phyloP scores from a whole-genome alignment of 208 protist genomes.

The Pavlovales sp. region DNA sequence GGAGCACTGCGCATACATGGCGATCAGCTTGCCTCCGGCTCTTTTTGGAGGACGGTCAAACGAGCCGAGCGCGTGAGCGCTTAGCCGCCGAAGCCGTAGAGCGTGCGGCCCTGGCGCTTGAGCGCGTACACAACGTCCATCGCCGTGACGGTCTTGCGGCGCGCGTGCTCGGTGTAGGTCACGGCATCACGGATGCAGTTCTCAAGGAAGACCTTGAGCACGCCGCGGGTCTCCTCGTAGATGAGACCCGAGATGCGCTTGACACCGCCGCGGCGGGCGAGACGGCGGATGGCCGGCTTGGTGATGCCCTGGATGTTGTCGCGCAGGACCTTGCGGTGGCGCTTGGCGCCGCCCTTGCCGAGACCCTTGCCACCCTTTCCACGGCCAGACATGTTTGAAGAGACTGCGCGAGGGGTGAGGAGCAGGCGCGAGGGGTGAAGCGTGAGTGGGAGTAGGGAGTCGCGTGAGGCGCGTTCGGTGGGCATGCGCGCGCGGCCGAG shows the following conservation, averaged over 20 bases:
- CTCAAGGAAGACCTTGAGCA: conserved; percentile 83
- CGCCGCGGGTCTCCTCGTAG: conserved; percentile 59
- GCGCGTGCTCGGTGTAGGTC: conserved; percentile 89
- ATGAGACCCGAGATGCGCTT: conserved; percentile 56
- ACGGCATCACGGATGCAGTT: conserved; percentile 83
- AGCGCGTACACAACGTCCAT: conserved; percentile 91
- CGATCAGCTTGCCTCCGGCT: no score
- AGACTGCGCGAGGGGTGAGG: no score
- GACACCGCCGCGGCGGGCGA: conserved; percentile 56
- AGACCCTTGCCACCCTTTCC: conserved; percentile 65
- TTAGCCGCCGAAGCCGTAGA: conserved; percentile 82
- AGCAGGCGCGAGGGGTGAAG: no score
- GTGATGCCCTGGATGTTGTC: conserved; percentile 76
- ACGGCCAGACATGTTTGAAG: conserved; percentile 44
- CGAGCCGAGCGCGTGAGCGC: no score
- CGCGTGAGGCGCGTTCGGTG: no score
- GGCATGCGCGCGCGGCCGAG: no score
- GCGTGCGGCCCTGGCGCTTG: conserved; percentile 85
- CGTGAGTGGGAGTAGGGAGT: no score
- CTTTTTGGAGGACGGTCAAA: no score
- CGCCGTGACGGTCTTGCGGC: conserved; percentile 86
- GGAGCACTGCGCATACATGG: no score
- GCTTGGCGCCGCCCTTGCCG: conserved; percentile 82
- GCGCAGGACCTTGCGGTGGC: conserved; percentile 78
- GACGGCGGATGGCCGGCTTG: conserved; percentile 57